A percentile compares a stretch with the other conserved stretches of the same genome.
phyloP scores from a whole-genome alignment of 257 asterid genomes.

The Petunia axillaris region DNA sequence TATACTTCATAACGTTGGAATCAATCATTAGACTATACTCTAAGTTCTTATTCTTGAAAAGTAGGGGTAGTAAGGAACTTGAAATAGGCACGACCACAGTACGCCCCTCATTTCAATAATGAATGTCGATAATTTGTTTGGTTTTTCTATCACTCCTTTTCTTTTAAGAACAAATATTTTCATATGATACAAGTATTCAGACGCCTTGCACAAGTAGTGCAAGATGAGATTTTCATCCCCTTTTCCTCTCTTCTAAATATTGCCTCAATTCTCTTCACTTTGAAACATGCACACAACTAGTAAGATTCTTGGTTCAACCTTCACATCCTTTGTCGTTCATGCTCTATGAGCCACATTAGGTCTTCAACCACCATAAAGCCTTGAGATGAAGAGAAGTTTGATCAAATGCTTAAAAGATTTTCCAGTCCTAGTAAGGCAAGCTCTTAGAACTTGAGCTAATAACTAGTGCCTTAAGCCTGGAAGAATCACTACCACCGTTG shows the following conservation, averaged over 20 bases:
- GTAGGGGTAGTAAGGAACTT: too few species aligned
- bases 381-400: not conserved
- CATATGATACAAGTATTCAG: constrained; percentile 11
- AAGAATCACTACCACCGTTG: constrained; percentile 55
- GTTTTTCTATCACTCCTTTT: not conserved
- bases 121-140: not conserved
- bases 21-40: not conserved
- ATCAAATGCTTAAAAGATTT: constrained; percentile 11
- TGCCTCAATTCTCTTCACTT: too few species aligned
- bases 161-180: not conserved
- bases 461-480: constrained; percentile 61
- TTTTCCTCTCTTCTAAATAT: too few species aligned
- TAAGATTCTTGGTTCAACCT: too few species aligned
- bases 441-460: constrained; percentile 85
- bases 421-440: constrained; percentile 56
- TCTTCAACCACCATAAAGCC: too few species aligned
- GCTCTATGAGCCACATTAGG: too few species aligned
- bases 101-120: too few species aligned
- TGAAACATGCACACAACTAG: too few species aligned
- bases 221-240: not conserved
- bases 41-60: too few species aligned
- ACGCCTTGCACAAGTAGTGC: constrained; percentile 20
- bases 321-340: too few species aligned
- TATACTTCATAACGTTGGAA: not conserved
- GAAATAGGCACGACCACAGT: too few species aligned